Percentiles rank a stretch among this genome's conserved stretches.
Evolutionary conservation across 2,329 filamentous ascomycete species (phyloP).

Genomic region (Magnaporthiopsis rhizophila): DNA sequence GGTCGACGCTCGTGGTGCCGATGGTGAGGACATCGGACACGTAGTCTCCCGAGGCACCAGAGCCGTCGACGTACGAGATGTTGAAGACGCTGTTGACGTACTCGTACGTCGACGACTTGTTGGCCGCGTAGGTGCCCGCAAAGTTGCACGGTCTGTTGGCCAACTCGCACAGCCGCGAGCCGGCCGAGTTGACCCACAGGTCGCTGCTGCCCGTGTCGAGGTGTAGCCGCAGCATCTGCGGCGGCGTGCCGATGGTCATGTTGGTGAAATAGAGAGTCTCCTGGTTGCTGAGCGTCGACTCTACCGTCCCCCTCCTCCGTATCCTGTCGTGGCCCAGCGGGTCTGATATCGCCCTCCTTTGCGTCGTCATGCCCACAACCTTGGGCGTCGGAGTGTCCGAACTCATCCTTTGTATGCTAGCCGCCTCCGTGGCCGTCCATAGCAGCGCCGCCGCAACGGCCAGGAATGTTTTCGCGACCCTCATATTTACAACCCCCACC

Average conservation of each 20-base stretch:
- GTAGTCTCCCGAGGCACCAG: conserved; percentile 71
- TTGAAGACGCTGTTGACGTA: conserved; percentile 73
- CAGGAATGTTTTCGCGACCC: conserved; percentile 19
- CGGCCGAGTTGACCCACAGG: conserved; percentile 60
- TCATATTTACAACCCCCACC: conserved; percentile 24
- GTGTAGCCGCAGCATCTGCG: conserved; percentile 48
- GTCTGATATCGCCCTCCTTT: conserved; percentile 30
- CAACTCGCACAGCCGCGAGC: conserved; percentile 50
- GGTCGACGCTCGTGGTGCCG: conserved; percentile 40
- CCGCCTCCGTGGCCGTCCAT: conserved; percentile 15
- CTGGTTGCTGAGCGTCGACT: conserved; percentile 47
- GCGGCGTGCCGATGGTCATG: conserved; percentile 53
- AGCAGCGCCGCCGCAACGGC: conserved; percentile 22
- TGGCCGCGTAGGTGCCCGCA: conserved; percentile 61
- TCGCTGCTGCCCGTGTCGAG: conserved; percentile 64
- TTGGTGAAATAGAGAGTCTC: conserved; percentile 59
- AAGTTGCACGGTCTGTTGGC: conserved; percentile 43
- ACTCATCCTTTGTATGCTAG: conserved; percentile 21
- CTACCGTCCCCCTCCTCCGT: conserved; percentile 36
- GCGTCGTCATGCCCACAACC: conserved; percentile 37
- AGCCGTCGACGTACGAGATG: conserved; percentile 80
- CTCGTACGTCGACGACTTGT: conserved; percentile 66
- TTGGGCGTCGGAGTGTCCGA: conserved; percentile 25
- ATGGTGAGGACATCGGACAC: conserved; percentile 64
- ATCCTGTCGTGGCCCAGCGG: conserved; percentile 36